Evolutionary conservation across 108 stramenopile species (phyloP), one percentile per base, ranked within the genome.

Genomic region (Schizochytrium sp.): DNA sequence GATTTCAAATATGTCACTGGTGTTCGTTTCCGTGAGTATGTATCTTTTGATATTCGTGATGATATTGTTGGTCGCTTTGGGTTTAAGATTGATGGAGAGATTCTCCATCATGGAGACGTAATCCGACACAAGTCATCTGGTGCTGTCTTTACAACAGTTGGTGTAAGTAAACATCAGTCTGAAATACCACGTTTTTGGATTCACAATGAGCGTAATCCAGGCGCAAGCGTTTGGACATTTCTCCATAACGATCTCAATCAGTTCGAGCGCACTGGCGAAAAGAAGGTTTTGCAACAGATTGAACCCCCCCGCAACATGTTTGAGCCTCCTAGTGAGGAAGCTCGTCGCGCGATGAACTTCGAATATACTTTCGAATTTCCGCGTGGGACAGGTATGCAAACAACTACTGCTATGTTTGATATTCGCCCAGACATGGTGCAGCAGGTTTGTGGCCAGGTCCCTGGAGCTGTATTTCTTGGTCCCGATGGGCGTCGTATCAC

Each of bases 1-100:
- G 76, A 83, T 53, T 83, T 83, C 53, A 55, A 83, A 40, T 83
- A 83, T 40, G 50, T 55, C 50, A 83, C 53, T 13, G 76, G 76
- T 28, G 53, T 69, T 15, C 64, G 53, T 53, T 55, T 47, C 10
- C 50, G 50, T 40, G 50, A 55, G 76, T 55, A 49, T 40, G 76
- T 38, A 13, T 55, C 47, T n/a, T 83, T 83, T 83, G 76, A 83
- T 42, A 28, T 83, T 10, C 76, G 76, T 38, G 10, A 49, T 40
- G 76, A 83, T 10, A 83, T 83, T 13, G 12, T 83, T 40, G 76
- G 5, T 28, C 47, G 53, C 47, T 83, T 83, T 40, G 28, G 55
- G 50, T 55, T 83, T 28, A 83, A 3, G 2, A 5, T 55, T 5
- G 76, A 28, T 42, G 76, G 53, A 47, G 45, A 83, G 45, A 13